phyloP scores from a whole-genome alignment of 441 rosid species.

The Erysimum pusillum region DNA sequence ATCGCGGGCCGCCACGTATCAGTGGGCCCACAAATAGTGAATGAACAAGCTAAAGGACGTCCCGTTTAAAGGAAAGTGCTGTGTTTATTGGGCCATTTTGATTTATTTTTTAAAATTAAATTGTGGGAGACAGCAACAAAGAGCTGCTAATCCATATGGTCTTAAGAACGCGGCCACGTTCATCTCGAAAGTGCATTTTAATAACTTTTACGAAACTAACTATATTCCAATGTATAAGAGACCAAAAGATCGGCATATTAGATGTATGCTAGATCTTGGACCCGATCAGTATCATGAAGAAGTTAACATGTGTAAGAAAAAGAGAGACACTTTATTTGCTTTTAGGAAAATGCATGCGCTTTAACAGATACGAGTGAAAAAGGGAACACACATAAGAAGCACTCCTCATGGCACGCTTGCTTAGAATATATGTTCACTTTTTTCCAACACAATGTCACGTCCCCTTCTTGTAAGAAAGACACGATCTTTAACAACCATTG shows the following conservation, averaged over 20 bases:
- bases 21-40: too few relatives aligned
- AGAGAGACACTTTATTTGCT: constrained; percentile 41
- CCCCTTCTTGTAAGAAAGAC: constrained; percentile 41
- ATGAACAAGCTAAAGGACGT: too few relatives aligned
- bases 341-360: constrained; percentile 44
- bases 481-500: constrained; percentile 35
- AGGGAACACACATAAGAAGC: constrained; percentile 32
- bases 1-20: too few relatives aligned
- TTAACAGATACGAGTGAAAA: constrained; percentile 34
- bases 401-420: constrained; percentile 46
- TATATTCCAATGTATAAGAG: constrained; percentile 18
- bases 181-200: constrained; percentile 8
- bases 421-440: constrained; percentile 38
- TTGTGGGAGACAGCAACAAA: too few relatives aligned
- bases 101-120: too few relatives aligned
- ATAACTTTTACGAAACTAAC: constrained; percentile 2
- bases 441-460: constrained; percentile 46
- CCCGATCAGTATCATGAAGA: constrained; percentile 35
- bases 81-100: too few relatives aligned
- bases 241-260: constrained; percentile 23
- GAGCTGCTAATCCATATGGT: too few relatives aligned
- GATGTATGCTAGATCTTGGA: constrained; percentile 33
- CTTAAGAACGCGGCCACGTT: constrained; percentile 21
- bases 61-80: too few relatives aligned
- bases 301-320: constrained; percentile 37